phyloP scores from a whole-genome alignment of 441 rosid species.

The Syzygium syzygioides region DNA sequence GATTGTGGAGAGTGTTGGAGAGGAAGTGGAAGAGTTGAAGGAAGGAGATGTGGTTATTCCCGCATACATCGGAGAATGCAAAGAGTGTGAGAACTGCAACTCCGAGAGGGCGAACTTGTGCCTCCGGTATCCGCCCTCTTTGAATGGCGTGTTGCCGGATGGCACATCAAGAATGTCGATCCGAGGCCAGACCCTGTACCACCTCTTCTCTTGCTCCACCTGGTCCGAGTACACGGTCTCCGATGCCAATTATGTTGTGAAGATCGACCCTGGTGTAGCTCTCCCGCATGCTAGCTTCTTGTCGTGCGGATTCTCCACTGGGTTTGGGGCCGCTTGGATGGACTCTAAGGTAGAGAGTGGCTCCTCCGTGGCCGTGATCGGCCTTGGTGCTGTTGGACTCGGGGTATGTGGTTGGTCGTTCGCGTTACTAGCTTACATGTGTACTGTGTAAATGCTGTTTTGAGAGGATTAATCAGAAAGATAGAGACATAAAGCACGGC shows the following conservation, averaged over 20 bases:
- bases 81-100: slow-evolving; percentile 30
- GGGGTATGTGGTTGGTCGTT: slow-evolving; percentile 25
- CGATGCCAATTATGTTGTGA: slow-evolving; percentile 18
- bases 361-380: slow-evolving; percentile 49
- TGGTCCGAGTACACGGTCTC: slow-evolving; percentile 38
- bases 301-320: slow-evolving; percentile 49
- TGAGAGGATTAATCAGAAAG: neutral
- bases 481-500: neutral
- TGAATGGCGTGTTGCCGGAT: slow-evolving; percentile 27
- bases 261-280: slow-evolving; percentile 2
- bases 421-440: neutral
- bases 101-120: slow-evolving; percentile 27
- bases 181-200: slow-evolving; percentile 22
- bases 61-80: slow-evolving; percentile 21
- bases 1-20: slow-evolving; percentile 28
- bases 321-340: slow-evolving; percentile 59
- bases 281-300: slow-evolving; percentile 29
- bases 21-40: slow-evolving; percentile 16
- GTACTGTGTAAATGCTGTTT: neutral
- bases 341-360: slow-evolving; percentile 40
- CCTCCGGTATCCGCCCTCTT: slow-evolving; percentile 13
- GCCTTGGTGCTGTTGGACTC: slow-evolving; percentile 67
- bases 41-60: slow-evolving; percentile 45
- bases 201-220: slow-evolving; percentile 29
- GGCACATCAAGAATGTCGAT: slow-evolving; percentile 40